These are phyloP conservation scores for Cryomyces antarcticus DNA, from an alignment of 495 filamentous ascomycete species.

Conservation along the genomic window DNA sequence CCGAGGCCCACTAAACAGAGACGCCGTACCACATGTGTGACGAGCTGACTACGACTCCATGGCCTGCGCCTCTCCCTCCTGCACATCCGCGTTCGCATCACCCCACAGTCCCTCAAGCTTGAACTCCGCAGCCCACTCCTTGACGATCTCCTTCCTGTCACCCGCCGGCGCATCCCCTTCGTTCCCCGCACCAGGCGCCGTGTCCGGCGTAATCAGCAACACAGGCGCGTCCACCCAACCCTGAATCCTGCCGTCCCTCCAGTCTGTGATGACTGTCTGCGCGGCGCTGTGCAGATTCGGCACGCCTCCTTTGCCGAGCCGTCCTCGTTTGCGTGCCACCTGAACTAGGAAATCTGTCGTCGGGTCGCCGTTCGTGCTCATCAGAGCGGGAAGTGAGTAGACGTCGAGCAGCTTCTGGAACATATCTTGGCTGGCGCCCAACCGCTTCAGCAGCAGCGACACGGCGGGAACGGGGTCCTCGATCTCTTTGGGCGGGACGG, in stretches of 20 bases:
- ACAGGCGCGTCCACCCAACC: conserved; percentile 71
- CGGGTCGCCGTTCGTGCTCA: conserved; percentile 41
- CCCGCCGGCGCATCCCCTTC: conserved; percentile 17
- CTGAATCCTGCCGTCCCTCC: conserved; percentile 87
- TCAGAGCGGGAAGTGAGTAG: conserved; percentile 65
- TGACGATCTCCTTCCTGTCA: conserved; percentile 77
- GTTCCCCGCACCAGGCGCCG: conserved; percentile 10
- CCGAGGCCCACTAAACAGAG: too few relatives aligned
- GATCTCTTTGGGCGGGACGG: conserved; percentile 82
- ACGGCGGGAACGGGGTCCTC: conserved; percentile 78
- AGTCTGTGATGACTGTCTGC: conserved; percentile 83
- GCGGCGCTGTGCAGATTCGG: conserved; percentile 77
- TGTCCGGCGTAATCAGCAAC: conserved; percentile 20
- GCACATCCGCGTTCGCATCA: conserved; percentile 17
- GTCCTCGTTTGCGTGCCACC: conserved; percentile 77
- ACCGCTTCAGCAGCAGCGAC: conserved; percentile 53
- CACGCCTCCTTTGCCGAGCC: conserved; percentile 74
- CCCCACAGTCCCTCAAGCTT: conserved; percentile 90
- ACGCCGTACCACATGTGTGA: too few relatives aligned
- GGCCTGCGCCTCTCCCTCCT: conserved; percentile 6
- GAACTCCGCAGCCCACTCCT: conserved; percentile 88
- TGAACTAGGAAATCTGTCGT: conserved; percentile 90
- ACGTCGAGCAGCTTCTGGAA: conserved; percentile 55
- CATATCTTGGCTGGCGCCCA: conserved; percentile 50
- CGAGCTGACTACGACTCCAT: not conserved